A percentile compares a stretch with the other conserved stretches of the same genome.
phyloP scores from a whole-genome alignment of 352 stramenopile species.

The Phytophthora tentaculata region DNA sequence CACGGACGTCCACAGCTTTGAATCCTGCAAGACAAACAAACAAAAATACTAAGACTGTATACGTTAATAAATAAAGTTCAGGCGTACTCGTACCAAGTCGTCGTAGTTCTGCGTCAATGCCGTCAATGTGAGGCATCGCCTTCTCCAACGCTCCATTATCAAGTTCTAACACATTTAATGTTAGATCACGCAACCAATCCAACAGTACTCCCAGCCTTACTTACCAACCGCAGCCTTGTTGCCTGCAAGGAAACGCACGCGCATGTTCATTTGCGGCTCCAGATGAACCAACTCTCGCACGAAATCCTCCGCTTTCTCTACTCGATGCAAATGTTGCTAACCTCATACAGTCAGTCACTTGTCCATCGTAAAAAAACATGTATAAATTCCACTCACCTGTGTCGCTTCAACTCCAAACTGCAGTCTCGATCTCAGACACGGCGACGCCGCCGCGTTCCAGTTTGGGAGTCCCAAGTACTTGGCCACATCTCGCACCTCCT shows the following conservation, averaged over 20 bases:
- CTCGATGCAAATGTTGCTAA: constrained; percentile 71
- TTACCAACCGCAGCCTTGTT: constrained; percentile 78
- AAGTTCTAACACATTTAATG: constrained; percentile 40
- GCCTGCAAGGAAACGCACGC: constrained; percentile 75
- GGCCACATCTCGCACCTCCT: constrained; percentile 85
- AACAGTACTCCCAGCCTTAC: background rate
- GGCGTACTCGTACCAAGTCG: constrained; percentile 57
- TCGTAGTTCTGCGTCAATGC: constrained; percentile 44
- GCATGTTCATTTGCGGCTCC: constrained; percentile 60
- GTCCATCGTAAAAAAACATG: background rate
- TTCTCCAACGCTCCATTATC: constrained; percentile 41
- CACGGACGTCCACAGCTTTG: constrained; percentile 50
- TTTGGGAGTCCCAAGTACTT: constrained; percentile 94
- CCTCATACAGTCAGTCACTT: too few species aligned
- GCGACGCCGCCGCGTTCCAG: constrained; percentile 95
- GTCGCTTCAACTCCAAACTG: constrained; percentile 95
- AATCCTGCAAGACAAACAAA: constrained; percentile 47
- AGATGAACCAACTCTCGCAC: constrained; percentile 56
- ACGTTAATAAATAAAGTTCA: background rate
- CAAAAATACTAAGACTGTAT: background rate
- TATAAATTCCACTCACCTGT: constrained; percentile 52
- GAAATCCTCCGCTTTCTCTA: constrained; percentile 75
- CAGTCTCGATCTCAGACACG: constrained; percentile 95
- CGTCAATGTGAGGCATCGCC: constrained; percentile 32
- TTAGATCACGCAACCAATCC: background rate